A percentile compares a stretch with the other conserved stretches of the same genome.
These are phyloP conservation scores for Saksenaea oblongispora DNA, from an alignment of 371 early-diverging fungal genomes.

Conservation along the genomic window DNA sequence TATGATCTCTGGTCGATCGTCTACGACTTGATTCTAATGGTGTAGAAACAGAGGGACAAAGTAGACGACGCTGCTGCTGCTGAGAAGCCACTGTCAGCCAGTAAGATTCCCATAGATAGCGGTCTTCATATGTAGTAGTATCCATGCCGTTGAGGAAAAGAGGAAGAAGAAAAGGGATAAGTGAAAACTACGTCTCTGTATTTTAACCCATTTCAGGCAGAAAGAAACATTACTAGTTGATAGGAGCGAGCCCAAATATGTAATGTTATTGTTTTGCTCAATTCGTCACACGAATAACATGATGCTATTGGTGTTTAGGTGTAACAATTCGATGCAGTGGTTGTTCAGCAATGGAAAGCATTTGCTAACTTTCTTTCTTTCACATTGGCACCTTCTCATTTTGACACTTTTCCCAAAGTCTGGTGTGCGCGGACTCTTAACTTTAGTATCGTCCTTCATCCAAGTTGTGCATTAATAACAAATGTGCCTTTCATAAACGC, in stretches of 20 bases:
- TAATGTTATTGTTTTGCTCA: background rate
- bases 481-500: too few relatives aligned
- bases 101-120: background rate
- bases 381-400: too few relatives aligned
- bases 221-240: background rate
- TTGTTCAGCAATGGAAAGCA: too few relatives aligned
- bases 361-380: too few relatives aligned
- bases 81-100: background rate
- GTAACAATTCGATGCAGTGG: too few relatives aligned
- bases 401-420: too few relatives aligned
- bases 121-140: background rate
- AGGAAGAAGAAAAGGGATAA: background rate
- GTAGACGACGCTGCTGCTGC: background rate
- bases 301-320: background rate
- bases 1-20: background rate
- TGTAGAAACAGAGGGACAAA: background rate
- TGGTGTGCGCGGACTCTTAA: too few relatives aligned
- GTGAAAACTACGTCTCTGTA: background rate
- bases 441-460: too few relatives aligned
- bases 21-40: background rate
- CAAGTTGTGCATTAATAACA: too few relatives aligned
- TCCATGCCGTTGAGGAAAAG: background rate
- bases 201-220: background rate
- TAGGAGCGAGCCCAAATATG: background rate
- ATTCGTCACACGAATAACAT: background rate